phyloP scores from a whole-genome alignment of 2,329 filamentous ascomycete species.

The Colletotrichum sp. region DNA sequence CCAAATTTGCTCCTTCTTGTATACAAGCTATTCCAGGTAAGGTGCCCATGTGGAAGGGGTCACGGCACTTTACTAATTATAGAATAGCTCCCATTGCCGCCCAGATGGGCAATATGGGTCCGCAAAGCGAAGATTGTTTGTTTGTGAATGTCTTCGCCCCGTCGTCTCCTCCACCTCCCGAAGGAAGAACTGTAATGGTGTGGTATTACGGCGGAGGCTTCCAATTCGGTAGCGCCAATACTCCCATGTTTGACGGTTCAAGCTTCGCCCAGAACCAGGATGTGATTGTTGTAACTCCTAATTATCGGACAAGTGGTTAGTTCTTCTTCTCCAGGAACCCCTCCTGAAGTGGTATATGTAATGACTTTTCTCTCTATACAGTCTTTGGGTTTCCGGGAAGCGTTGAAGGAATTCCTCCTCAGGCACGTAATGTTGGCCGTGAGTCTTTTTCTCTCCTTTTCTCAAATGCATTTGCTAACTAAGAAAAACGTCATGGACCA shows the following conservation, averaged over 20 bases:
- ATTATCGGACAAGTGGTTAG: not conserved
- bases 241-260: not conserved
- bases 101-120: not conserved
- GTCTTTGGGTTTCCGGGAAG: not conserved
- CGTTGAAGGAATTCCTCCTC: not conserved
- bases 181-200: not conserved
- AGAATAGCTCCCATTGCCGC: not conserved
- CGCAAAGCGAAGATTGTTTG: not conserved
- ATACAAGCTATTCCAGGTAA: not conserved
- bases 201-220: not conserved
- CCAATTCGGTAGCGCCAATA: not conserved
- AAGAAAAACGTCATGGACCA: slow-evolving; percentile 23
- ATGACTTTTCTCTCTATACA: not conserved
- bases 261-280: not conserved
- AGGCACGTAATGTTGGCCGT: not conserved
- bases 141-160: not conserved
- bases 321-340: not conserved
- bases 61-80: not conserved
- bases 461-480: not conserved
- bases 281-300: not conserved
- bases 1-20: not conserved
- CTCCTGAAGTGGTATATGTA: not conserved
- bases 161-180: not conserved
- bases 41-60: not conserved
- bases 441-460: not conserved